A percentile compares a stretch with the other conserved stretches of the same genome.
Evolutionary conservation across 441 rosid species (phyloP).

Genomic region (Dalechampia spathulata): DNA sequence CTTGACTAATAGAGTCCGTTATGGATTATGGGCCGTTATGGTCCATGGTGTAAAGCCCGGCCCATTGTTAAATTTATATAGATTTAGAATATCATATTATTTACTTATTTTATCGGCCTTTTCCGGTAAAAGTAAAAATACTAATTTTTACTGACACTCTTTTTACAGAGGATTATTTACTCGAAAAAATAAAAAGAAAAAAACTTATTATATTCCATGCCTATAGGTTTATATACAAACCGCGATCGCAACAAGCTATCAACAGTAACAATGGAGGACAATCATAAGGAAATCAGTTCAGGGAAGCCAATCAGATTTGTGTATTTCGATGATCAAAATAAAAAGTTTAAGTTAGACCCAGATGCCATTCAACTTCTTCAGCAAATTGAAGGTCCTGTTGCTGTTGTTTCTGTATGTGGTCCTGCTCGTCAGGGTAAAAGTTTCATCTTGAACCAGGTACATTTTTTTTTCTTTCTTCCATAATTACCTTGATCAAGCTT

Average conservation of each 20-base stretch:
- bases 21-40: too few species aligned
- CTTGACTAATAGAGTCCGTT: too few species aligned
- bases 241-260: background rate
- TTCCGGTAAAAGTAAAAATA: too few species aligned
- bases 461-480: background rate
- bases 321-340: conserved; percentile 72
- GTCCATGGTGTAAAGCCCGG: too few species aligned
- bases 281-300: conserved; percentile 11
- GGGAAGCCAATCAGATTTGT: conserved; percentile 67
- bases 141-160: too few species aligned
- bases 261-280: background rate
- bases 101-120: too few species aligned
- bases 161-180: too few species aligned
- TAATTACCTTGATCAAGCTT: background rate
- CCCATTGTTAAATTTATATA: too few species aligned
- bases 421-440: conserved; percentile 91
- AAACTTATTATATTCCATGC: too few species aligned
- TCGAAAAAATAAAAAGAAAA: too few species aligned
- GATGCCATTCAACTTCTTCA: conserved; percentile 70
- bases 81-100: too few species aligned
- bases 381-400: conserved; percentile 72
- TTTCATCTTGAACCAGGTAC: conserved; percentile 79
- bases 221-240: too few species aligned
- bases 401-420: conserved; percentile 85
- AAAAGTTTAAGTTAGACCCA: conserved; percentile 74